Evolutionary conservation across 2,329 filamentous ascomycete species (phyloP), one percentile per base, ranked within the genome.

Genomic region (Penicillium sp.): DNA sequence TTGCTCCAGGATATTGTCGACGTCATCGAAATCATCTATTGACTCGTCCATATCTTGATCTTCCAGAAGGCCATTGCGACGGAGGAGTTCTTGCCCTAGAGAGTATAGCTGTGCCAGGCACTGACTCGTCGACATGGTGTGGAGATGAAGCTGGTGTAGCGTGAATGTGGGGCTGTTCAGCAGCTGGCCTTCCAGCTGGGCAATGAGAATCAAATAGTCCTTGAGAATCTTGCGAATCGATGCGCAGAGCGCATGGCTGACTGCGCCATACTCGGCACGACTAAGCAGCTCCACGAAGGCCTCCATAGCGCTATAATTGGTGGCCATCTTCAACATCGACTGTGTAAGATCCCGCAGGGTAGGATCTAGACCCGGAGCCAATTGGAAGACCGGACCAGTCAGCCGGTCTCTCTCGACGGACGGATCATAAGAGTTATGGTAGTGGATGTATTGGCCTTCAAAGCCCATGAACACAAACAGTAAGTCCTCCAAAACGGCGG

Each of bases 381-480:
- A 86, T 60, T 86, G 86, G 75, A 92, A 97, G 9, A 81, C 78
- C 1, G 94, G 94, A 0, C 94, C 94, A 6, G 88, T 83, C 48
- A 99, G 79, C 14, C 92, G 86, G 67, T 95, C 91, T 67, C 93
- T 90, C 76, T 99, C 94, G 49, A 90, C 86, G 3, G 82, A 78
- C 0, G 92, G 91, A 64, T 96, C 87, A 71, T 96, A 97, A 8
- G 84, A 83, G 62, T 90, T 89, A 55, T 83, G 84, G 70, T 91
- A 97, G 53, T 90, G 89, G 58, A 99, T 89, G 70, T 97, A 97
- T 72, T 96, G 92, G n/a, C 94, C 94, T 75, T 99, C 94, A 61
- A 92, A 96, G 23, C 94, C 94, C 92, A 99, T 97, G 66, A 97
- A 95, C 5, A 96, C 92, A 69, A 93, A 97, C 33, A 97, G 76